Base-by-base conservation (phyloP, 2,329 filamentous ascomycete genomes). In the Trichophyton simii region DNA sequence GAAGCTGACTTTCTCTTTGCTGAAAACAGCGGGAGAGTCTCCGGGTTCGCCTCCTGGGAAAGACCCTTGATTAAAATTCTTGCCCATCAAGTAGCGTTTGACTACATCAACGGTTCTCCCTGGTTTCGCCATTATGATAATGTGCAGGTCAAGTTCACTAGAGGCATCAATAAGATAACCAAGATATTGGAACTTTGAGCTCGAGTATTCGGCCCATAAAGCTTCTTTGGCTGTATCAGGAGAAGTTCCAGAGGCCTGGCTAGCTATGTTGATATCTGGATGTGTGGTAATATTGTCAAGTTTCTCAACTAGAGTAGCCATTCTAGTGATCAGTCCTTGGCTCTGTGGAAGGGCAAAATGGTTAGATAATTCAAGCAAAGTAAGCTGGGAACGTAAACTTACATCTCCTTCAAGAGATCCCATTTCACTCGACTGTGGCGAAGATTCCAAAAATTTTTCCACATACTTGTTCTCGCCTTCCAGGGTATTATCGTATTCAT, bases 161-260 rank as follows among this genome's bases (percentile, higher is more conserved):
- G 72, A 70, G 15, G 72, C 63, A 48, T 77, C 71, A 31, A 77
- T 70, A 13, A 78, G 67, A 60, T 75, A 71, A n/a, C 74, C 73
- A 3, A 79, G 68, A 20, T 78, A 72, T 20, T 73, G 67, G 50
- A 78, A 79, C 64, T 79, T 79, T 8, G 76, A 71, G 57, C 77
- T 77, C 6, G 74, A 76, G 63, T 78, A 78, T 60, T 78, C 76
- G 3, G 75, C 76, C 73, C 76, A 78, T 3, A 72, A 68, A 4
- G 76, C 73, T 63, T 77, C 72, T 60, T 73, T 71, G 52, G 68
- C 64, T 5, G 73, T 66, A 41, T 75, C 70, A 1, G 70, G 65
- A 11, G 72, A 67, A 8, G 69, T 66, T 15, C 68, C 69, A 57
- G 69, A 71, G n/a, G 75, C 67, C 59, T 75, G 72, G 8, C 72